phyloP scores from a whole-genome alignment of 1,284 basidiomycete genomes.

The Schizophyllum amplum region DNA sequence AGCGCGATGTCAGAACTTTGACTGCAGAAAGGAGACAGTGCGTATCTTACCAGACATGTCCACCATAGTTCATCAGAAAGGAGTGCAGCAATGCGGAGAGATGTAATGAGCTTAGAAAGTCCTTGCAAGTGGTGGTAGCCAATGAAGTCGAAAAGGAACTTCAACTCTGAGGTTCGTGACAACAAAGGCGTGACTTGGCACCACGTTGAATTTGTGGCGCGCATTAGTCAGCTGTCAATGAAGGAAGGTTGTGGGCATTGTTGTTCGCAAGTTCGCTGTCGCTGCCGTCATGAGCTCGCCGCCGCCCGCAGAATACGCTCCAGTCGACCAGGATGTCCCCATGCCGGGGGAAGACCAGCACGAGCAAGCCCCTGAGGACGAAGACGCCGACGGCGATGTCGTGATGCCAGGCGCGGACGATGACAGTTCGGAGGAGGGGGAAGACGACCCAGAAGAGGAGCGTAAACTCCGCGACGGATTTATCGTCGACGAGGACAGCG shows the following conservation, averaged over 20 bases:
- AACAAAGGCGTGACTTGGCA: too few relatives aligned
- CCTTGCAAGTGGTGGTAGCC: too few relatives aligned
- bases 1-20: too few relatives aligned
- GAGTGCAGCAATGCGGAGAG: too few relatives aligned
- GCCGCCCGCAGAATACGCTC: constrained; percentile 24
- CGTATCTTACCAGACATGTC: not conserved
- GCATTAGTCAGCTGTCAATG: not conserved
- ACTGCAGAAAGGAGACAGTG: constrained; percentile 15
- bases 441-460: constrained; percentile 78
- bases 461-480: constrained; percentile 70
- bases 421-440: constrained; percentile 80
- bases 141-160: too few relatives aligned
- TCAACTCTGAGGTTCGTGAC: too few relatives aligned
- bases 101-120: too few relatives aligned
- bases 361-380: constrained; percentile 41
- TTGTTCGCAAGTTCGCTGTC: not conserved
- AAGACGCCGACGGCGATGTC: constrained; percentile 46
- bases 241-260: not conserved
- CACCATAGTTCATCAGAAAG: too few relatives aligned
- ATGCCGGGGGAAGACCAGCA: constrained; percentile 43
- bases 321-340: constrained; percentile 41
- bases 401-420: constrained; percentile 43
- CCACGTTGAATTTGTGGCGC: not conserved
- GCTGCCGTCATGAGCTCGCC: constrained; percentile 48
- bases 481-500: constrained; percentile 81